Conservation (phyloP, 306 rosid species). For the Geum urbanum region DNA sequence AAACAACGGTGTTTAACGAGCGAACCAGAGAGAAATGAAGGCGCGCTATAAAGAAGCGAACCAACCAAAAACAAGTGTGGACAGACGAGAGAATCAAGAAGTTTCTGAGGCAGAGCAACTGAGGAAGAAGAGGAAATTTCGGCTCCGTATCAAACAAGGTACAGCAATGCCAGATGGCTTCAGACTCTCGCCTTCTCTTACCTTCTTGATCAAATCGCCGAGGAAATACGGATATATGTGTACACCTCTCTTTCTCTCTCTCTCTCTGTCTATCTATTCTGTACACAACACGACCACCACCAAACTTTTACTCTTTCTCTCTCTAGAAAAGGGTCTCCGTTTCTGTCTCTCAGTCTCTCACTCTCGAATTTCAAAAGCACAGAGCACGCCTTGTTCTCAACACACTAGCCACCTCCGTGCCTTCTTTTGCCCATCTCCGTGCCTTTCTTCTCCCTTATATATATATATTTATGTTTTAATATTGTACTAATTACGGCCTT, state of each 20-base stretch:
- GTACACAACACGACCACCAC: no score
- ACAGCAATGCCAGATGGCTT: conserved; percentile 18
- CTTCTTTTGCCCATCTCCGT: neutral
- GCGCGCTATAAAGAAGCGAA: neutral
- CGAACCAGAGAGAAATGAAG: neutral
- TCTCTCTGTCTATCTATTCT: neutral
- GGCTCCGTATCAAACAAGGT: conserved; percentile 16
- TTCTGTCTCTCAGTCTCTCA: conserved; percentile 14
- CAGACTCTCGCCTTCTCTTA: conserved; percentile 36
- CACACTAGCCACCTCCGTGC: conserved; percentile 19
- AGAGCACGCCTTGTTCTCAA: conserved; percentile 47
- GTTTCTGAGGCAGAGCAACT: no score
- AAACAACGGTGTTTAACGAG: neutral
- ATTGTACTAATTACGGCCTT: neutral
- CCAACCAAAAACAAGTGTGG: neutral
- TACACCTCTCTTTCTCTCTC: conserved; percentile 18
- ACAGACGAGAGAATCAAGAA: conserved; percentile 17
- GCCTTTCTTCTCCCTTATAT: conserved; percentile 9
- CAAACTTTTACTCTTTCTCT: conserved; percentile 19
- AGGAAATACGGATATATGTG: conserved; percentile 38
- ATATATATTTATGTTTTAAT: neutral
- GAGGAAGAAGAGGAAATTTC: neutral
- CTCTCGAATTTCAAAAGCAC: conserved; percentile 22
- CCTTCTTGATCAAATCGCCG: conserved; percentile 35
- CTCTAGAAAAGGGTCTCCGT: conserved; percentile 21